Base-by-base conservation (phyloP, 1,284 basidiomycete species). In the Singerocomus inundabilis region DNA sequence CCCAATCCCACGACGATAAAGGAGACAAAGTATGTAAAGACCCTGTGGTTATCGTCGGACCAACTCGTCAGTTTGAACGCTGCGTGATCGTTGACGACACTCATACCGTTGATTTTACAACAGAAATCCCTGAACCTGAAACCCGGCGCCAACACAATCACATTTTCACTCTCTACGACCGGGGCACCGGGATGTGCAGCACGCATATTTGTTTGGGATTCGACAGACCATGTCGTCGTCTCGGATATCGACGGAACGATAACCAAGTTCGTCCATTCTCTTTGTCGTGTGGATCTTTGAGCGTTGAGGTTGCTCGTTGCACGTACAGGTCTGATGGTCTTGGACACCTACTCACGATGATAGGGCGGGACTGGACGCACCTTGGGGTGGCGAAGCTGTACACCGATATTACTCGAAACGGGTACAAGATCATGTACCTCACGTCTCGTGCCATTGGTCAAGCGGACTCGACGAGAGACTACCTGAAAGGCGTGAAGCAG, bases 201-300 rank as follows among this genome's bases (percentile, higher is more conserved):
- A 9, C 81, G 94, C 5, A 91, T 99, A 58, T 99, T 99, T 60
- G 76, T 99, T 15, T 99, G 95, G 96, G 92, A 98, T 54, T 82
- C 85, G 26, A 86, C 83, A 9, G 93, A 98, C 67, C 81, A 82
- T 25, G 84, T 99, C 21, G 91, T 99, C 30, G 86, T 99, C 37
- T 98, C 95, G 31, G 97, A 99, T 66, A 99, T 99, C 55, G 97
- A 99, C 66, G 97, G 97, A 2, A 99, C 97, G 0, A 99, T 99
- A 67, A 99, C 97, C 31, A 98, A 97, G 93, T 95, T 59, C 37
- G 82, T 63, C 26, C 32, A 5, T 26, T 44, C 32, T 15, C 44
- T n/a, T 41, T 32, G 11, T 43, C 4, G 21, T 18, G 13, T 5
- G 13, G 11, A 13, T 34, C 10, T 21, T 18, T 34, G 32, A 42